A percentile compares a stretch with the other conserved stretches of the same genome.
phyloP scores from a whole-genome alignment of 1,284 basidiomycete species.

The Ustilago cynodontis region DNA sequence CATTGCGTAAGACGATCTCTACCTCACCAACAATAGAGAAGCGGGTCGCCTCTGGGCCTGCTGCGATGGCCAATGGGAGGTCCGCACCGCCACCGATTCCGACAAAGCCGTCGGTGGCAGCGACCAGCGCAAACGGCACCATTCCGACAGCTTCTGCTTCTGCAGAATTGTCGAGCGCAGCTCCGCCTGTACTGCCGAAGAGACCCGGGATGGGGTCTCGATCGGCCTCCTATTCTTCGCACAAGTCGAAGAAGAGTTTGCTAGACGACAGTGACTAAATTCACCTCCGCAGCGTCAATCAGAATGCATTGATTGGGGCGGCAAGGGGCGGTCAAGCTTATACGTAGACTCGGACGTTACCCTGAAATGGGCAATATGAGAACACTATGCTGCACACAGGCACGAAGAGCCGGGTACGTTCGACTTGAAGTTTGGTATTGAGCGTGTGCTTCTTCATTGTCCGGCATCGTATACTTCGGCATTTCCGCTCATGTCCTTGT shows the following conservation, averaged over 20 bases:
- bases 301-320: no score
- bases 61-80: slow-evolving; percentile 11
- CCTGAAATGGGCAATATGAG: background rate
- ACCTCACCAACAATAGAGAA: slow-evolving; percentile 31
- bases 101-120: slow-evolving; percentile 26
- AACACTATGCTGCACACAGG: background rate
- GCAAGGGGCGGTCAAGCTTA: background rate
- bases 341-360: background rate
- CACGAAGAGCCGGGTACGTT: background rate
- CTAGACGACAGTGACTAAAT: slow-evolving; percentile 50
- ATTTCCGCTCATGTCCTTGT: slow-evolving; percentile 53
- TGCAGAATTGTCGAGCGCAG: slow-evolving; percentile 6
- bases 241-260: slow-evolving; percentile 43
- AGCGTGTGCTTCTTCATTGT: slow-evolving; percentile 24
- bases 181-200: slow-evolving; percentile 40
- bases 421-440: background rate
- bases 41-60: slow-evolving; percentile 34
- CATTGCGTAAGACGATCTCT: slow-evolving; percentile 31
- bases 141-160: background rate
- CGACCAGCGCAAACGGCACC: background rate
- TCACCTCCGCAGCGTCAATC: no score
- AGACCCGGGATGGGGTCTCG: slow-evolving; percentile 42
- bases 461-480: slow-evolving; percentile 54
- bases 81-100: slow-evolving; percentile 45
- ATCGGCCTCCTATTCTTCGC: slow-evolving; percentile 42